Conservation (phyloP, 2,329 filamentous ascomycete species). For the Emmonsiellopsis sp. region DNA sequence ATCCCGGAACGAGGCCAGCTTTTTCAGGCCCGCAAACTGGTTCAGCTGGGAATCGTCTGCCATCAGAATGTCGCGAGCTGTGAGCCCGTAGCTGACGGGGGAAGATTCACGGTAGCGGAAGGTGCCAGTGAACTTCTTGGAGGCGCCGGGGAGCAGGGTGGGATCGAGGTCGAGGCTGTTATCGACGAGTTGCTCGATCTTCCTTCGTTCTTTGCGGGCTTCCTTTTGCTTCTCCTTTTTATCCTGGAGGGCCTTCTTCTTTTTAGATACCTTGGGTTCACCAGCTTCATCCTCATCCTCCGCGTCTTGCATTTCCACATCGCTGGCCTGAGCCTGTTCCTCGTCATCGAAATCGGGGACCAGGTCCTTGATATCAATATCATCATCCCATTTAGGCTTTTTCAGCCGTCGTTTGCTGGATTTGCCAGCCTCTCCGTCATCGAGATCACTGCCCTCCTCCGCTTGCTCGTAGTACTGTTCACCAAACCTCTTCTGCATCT, state of each 20-base stretch:
- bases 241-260: slow-evolving; percentile 41
- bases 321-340: slow-evolving; percentile 43
- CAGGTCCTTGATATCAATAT: slow-evolving; percentile 93
- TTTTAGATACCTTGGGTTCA: slow-evolving; percentile 19
- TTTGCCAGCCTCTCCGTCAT: slow-evolving; percentile 11
- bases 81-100: slow-evolving; percentile 81
- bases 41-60: slow-evolving; percentile 81
- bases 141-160: slow-evolving; percentile 48
- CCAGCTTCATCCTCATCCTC: slow-evolving; percentile 26
- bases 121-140: slow-evolving; percentile 40
- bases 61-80: slow-evolving; percentile 81
- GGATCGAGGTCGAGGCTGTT: slow-evolving; percentile 68
- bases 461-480: slow-evolving; percentile 79
- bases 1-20: slow-evolving; percentile 83
- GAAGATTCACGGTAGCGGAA: slow-evolving; percentile 96
- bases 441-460: slow-evolving; percentile 41
- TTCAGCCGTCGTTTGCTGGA: slow-evolving; percentile 59
- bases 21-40: slow-evolving; percentile 87
- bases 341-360: slow-evolving; percentile 76
- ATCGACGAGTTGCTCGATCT: slow-evolving; percentile 80
- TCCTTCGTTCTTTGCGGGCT: slow-evolving; percentile 69
- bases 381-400: slow-evolving; percentile 91
- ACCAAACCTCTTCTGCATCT: slow-evolving; percentile 82
- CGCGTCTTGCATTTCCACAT: slow-evolving; percentile 35
- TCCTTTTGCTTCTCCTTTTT: slow-evolving; percentile 55